A percentile compares a stretch with the other conserved stretches of the same genome.
phyloP scores from a whole-genome alignment of 129 eudicot species.

The Chrysanthemum makinoi region DNA sequence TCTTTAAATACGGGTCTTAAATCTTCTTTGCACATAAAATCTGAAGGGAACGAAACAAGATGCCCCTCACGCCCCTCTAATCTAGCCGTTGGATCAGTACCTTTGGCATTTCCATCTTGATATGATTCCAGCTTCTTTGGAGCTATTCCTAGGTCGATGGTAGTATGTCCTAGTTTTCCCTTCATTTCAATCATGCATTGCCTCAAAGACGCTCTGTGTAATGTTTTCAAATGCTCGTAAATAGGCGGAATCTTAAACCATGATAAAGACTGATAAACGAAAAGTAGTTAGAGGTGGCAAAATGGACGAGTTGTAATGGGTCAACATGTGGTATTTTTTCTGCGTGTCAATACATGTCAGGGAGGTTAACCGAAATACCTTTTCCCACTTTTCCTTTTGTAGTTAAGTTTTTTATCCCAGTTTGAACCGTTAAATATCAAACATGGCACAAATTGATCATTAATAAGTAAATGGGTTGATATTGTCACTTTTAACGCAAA shows the following conservation, averaged over 20 bases:
- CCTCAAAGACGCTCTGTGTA: constrained; percentile 68
- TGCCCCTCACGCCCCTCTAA: constrained; percentile 70
- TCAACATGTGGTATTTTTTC: too few relatives aligned
- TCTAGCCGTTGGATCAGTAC: constrained; percentile 80
- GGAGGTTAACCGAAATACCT: too few relatives aligned
- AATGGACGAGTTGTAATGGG: too few relatives aligned
- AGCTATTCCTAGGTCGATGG: constrained; percentile 91
- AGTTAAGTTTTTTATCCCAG: too few relatives aligned
- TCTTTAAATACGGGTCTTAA: constrained; percentile 90
- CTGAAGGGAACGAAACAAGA: constrained; percentile 90
- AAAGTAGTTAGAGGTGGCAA: background rate
- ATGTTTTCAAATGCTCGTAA: background rate
- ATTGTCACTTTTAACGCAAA: too few relatives aligned
- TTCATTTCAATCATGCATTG: constrained; percentile 71
- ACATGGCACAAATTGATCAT: too few relatives aligned
- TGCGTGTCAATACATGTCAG: too few relatives aligned
- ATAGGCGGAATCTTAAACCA: background rate
- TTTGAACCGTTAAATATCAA: too few relatives aligned
- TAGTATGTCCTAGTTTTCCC: constrained; percentile 76
- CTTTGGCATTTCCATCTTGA: constrained; percentile 55
- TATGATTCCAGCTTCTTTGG: constrained; percentile 72
- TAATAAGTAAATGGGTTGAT: too few relatives aligned
- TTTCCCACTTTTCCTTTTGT: too few relatives aligned
- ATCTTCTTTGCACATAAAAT: constrained; percentile 97
- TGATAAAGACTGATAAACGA: background rate